Evolutionary conservation across 2,329 filamentous ascomycete genomes (phyloP).

Genomic region (Xylaria digitata): DNA sequence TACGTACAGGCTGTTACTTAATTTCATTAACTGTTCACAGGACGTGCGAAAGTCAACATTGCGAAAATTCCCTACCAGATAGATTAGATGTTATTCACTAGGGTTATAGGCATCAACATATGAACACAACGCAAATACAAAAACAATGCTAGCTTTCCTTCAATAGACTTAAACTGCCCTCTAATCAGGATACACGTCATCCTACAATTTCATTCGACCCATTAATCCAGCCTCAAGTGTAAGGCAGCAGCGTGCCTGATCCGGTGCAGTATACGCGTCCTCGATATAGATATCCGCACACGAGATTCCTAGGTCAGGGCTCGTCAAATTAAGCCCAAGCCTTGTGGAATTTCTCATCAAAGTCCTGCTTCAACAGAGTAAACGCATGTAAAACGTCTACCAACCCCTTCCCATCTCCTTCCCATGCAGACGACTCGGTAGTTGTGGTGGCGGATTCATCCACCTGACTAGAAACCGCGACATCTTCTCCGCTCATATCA

Average conservation of each 20-base stretch:
- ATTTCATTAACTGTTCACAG: background rate
- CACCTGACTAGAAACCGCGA: background rate
- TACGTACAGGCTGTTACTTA: background rate
- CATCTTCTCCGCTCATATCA: conserved; percentile 35
- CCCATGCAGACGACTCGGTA: conserved; percentile 9
- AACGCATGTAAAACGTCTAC: conserved; percentile 70
- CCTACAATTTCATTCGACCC: no score
- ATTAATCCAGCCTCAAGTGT: no score
- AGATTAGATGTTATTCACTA: background rate
- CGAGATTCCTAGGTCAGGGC: no score
- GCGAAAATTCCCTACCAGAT: background rate
- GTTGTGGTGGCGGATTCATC: background rate
- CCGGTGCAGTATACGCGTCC: no score
- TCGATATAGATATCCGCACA: no score
- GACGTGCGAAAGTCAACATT: background rate
- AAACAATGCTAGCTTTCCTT: no score
- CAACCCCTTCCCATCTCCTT: conserved; percentile 59
- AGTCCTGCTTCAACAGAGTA: conserved; percentile 65
- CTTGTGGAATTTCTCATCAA: conserved; percentile 72
- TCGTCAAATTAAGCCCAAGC: conserved; percentile 63
- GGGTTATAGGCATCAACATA: no score
- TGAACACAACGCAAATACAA: no score
- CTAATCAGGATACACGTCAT: no score
- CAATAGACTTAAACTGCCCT: no score
- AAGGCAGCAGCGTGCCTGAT: no score